phyloP scores from a whole-genome alignment of 75 land plant species.

The Cryptomeria japonica region DNA sequence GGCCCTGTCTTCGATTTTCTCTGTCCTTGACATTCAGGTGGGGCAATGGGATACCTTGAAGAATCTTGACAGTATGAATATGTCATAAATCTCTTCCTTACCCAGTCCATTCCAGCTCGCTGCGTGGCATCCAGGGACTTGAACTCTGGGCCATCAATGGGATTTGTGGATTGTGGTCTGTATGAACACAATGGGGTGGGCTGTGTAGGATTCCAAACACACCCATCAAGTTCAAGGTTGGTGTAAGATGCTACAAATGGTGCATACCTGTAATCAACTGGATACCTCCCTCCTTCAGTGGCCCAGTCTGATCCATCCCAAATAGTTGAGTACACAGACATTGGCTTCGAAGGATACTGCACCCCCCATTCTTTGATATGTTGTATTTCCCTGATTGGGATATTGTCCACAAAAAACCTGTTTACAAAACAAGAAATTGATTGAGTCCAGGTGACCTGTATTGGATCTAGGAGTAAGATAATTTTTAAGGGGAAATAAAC shows the following conservation, averaged over 20 bases:
- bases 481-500: neutral
- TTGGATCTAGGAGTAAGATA: neutral
- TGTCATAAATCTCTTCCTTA: slow-evolving; percentile 36
- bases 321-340: slow-evolving; percentile 67
- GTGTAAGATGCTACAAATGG: slow-evolving; percentile 53
- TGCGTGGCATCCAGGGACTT: slow-evolving; percentile 29
- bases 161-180: slow-evolving; percentile 18
- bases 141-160: slow-evolving; percentile 35
- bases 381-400: slow-evolving; percentile 53
- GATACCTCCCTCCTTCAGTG: slow-evolving; percentile 66
- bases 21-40: slow-evolving; percentile 46
- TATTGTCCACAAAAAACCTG: slow-evolving; percentile 9
- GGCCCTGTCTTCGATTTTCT: neutral
- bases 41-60: slow-evolving; percentile 38
- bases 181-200: slow-evolving; percentile 9
- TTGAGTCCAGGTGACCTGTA: neutral
- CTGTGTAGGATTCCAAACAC: slow-evolving; percentile 15
- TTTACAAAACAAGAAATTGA: neutral
- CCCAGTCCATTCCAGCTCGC: slow-evolving; percentile 32
- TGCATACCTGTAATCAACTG: slow-evolving; percentile 64
- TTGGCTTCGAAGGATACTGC: slow-evolving; percentile 67
- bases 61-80: slow-evolving; percentile 60
- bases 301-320: slow-evolving; percentile 88
- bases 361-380: slow-evolving; percentile 16
- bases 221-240: slow-evolving; percentile 51